phyloP scores from a whole-genome alignment of 225 moss, liverwort and hornwort species.

The Polytrichum formosum region DNA sequence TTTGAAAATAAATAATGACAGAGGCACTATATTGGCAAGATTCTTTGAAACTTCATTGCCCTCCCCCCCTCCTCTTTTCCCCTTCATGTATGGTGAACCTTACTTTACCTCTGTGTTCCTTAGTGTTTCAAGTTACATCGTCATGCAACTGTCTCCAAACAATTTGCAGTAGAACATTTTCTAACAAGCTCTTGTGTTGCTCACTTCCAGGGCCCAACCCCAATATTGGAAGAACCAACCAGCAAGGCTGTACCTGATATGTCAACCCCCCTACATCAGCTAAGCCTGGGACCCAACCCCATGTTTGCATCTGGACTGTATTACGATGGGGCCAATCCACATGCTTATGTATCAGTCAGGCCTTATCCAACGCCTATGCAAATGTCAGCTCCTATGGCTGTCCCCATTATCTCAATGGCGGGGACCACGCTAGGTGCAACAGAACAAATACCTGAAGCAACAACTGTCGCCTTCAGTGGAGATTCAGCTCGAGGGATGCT shows the following conservation, averaged over 20 bases:
- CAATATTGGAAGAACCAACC: slow-evolving; percentile 71
- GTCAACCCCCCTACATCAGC: slow-evolving; percentile 76
- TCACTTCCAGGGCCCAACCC: slow-evolving; percentile 59
- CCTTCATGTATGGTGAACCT: no score
- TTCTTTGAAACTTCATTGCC: no score
- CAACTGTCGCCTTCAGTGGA: slow-evolving; percentile 51
- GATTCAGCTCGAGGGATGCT: slow-evolving; percentile 52
- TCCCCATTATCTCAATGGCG: slow-evolving; percentile 76
- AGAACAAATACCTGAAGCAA: slow-evolving; percentile 66
- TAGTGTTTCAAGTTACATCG: no score
- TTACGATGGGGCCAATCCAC: slow-evolving; percentile 60
- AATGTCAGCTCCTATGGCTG: slow-evolving; percentile 54
- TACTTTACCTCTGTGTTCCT: no score
- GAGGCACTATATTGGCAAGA: no score
- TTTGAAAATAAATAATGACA: no score
- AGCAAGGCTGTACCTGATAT: slow-evolving; percentile 65
- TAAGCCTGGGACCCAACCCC: slow-evolving; percentile 68
- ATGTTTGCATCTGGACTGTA: slow-evolving; percentile 51
- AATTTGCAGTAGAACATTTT: background rate
- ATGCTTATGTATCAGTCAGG: slow-evolving; percentile 45
- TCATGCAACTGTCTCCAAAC: no score
- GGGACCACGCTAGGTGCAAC: slow-evolving; percentile 43
- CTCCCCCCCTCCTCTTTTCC: no score
- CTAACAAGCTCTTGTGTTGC: slow-evolving; percentile 16
- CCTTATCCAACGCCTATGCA: slow-evolving; percentile 57